Evolutionary conservation across 768 basidiomycete genomes (phyloP).

Genomic region (Phylloporus arenicola): DNA sequence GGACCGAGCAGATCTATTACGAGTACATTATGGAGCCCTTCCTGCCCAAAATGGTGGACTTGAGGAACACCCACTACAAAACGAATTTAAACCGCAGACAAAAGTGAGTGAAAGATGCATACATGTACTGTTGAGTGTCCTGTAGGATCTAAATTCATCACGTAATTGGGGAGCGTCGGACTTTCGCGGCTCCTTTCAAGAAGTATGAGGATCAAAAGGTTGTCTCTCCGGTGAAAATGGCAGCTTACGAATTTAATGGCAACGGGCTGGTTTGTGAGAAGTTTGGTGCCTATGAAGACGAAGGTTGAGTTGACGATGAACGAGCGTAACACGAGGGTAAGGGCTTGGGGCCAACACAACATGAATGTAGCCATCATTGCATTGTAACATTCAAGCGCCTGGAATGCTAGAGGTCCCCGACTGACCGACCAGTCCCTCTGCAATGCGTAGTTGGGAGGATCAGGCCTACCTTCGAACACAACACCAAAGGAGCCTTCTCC

Average conservation of each 20-base stretch:
- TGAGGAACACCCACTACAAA: slow-evolving; percentile 87
- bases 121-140: slow-evolving; percentile 89
- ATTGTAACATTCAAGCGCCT: slow-evolving; percentile 12
- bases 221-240: slow-evolving; percentile 6
- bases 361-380: slow-evolving; percentile 3
- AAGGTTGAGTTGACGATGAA: slow-evolving; percentile 11
- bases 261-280: slow-evolving; percentile 79
- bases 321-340: background rate
- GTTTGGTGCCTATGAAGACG: slow-evolving; percentile 63
- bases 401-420: slow-evolving; percentile 2
- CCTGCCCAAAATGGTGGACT: slow-evolving; percentile 98
- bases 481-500: slow-evolving; percentile 99
- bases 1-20: slow-evolving; percentile 96
- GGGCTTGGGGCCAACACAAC: slow-evolving; percentile 6
- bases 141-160: slow-evolving; percentile 96
- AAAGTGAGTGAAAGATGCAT: slow-evolving; percentile 30
- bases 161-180: slow-evolving; percentile 96
- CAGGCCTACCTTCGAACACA: slow-evolving; percentile 78
- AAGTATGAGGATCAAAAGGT: slow-evolving; percentile 11
- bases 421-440: slow-evolving; percentile 2
- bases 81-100: slow-evolving; percentile 11
- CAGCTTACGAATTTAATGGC: slow-evolving; percentile 92
- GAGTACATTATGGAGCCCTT: slow-evolving; percentile 94
- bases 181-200: slow-evolving; percentile 83
- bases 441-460: background rate